A percentile compares a stretch with the other conserved stretches of the same genome.
phyloP scores from a whole-genome alignment of 805 yeast genomes.

The Blastobotrys mokoenaii region DNA sequence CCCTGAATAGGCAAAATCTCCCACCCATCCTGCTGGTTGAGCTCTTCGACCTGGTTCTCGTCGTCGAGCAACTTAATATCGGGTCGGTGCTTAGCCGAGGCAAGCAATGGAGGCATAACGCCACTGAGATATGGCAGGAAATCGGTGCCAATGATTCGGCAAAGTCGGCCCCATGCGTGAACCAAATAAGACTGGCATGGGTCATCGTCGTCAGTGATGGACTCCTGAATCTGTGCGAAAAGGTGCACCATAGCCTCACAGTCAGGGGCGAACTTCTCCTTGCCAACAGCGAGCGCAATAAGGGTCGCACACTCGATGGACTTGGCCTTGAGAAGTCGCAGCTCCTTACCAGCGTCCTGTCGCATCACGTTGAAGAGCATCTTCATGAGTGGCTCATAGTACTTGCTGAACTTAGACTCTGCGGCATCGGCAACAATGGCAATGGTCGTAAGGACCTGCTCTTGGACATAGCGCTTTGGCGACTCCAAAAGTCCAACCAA shows the following conservation, averaged over 20 bases:
- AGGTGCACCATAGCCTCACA: constrained; percentile 64
- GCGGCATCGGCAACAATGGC: constrained; percentile 98
- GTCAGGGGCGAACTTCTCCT: constrained; percentile 73
- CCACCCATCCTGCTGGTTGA: constrained; percentile 84
- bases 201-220: constrained; percentile 54
- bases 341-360: constrained; percentile 70
- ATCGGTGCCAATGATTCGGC: constrained; percentile 76
- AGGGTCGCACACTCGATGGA: constrained; percentile 93
- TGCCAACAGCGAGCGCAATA: constrained; percentile 92
- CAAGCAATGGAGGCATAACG: constrained; percentile 83
- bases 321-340: constrained; percentile 76
- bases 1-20: constrained; percentile 89
- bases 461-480: constrained; percentile 90
- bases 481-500: constrained; percentile 69
- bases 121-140: constrained; percentile 76
- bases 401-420: constrained; percentile 75
- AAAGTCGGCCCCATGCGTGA: constrained; percentile 94
- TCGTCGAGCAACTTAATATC: constrained; percentile 81
- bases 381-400: constrained; percentile 93
- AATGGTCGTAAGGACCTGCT: constrained; percentile 92
- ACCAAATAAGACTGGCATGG: constrained; percentile 81
- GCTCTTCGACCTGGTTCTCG: constrained; percentile 77
- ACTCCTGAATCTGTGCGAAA: constrained; percentile 59
- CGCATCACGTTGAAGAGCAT: constrained; percentile 68
- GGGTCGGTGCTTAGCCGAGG: constrained; percentile 81